These are phyloP conservation scores for Solanum sejunctum DNA, from an alignment of 257 asterid species.

Conservation along the genomic window DNA sequence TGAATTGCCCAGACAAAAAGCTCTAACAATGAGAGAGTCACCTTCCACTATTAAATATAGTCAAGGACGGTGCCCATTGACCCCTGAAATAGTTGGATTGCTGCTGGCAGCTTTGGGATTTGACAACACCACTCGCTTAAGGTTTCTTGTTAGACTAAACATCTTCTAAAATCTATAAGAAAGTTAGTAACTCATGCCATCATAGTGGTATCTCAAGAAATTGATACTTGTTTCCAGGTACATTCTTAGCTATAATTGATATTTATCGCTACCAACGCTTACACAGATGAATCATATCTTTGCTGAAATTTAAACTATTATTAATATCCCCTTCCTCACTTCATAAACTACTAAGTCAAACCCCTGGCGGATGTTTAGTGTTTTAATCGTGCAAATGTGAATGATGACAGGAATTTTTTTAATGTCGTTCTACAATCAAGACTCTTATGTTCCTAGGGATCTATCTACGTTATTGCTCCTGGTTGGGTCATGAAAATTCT, in stretches of 20 bases:
- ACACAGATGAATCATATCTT: background rate
- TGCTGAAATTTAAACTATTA: background rate
- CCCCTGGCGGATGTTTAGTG: background rate
- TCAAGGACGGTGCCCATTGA: too few relatives aligned
- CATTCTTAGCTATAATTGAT: background rate
- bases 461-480: background rate
- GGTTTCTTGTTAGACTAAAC: background rate
- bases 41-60: too few relatives aligned
- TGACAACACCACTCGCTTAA: too few relatives aligned
- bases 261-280: background rate
- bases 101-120: too few relatives aligned
- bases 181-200: background rate
- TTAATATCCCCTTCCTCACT: background rate
- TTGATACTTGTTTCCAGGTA: conserved; percentile 41
- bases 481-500: background rate
- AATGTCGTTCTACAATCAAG: background rate
- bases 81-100: too few relatives aligned
- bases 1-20: too few relatives aligned
- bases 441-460: background rate
- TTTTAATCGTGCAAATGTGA: background rate
- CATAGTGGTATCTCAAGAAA: background rate
- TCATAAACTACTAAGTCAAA: background rate
- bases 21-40: too few relatives aligned
- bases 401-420: background rate
- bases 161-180: background rate